These are phyloP conservation scores for Phyllosticta citriasiana DNA, from an alignment of 2,329 filamentous ascomycete species.

Conservation along the genomic window DNA sequence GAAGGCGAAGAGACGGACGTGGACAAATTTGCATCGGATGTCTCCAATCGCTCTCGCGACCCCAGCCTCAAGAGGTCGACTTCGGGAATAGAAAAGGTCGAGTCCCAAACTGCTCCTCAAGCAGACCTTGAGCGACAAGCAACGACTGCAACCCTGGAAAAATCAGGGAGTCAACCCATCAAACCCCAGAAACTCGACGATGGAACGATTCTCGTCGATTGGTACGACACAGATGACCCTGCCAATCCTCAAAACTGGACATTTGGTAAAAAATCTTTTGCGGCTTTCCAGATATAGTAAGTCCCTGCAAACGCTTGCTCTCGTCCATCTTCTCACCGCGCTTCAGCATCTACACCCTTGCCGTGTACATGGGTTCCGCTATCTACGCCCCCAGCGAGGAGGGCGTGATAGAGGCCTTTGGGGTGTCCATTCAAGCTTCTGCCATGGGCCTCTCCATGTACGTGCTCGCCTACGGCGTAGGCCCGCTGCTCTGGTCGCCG, in stretches of 20 bases:
- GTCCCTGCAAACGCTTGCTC: neutral
- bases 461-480: constrained; percentile 51
- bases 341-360: constrained; percentile 48
- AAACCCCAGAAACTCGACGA: constrained; percentile 25
- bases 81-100: constrained; percentile 26
- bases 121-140: constrained; percentile 33
- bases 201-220: constrained; percentile 33
- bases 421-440: constrained; percentile 42
- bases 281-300: constrained; percentile 27
- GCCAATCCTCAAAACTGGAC: constrained; percentile 14
- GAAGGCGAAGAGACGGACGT: constrained; percentile 5
- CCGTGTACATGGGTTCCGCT: constrained; percentile 44
- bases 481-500: constrained; percentile 56
- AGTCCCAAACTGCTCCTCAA: constrained; percentile 27
- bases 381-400: constrained; percentile 39
- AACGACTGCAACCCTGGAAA: constrained; percentile 21
- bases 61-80: constrained; percentile 13
- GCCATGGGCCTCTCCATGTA: constrained; percentile 53
- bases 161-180: constrained; percentile 26
- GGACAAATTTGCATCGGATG: neutral
- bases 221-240: constrained; percentile 32
- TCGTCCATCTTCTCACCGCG: neutral
- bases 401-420: constrained; percentile 45
- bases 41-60: constrained; percentile 3
- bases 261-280: constrained; percentile 16